A percentile compares a stretch with the other conserved stretches of the same genome.
Conservation (phyloP, 495 filamentous ascomycete species). For the Penicillium alfredii region DNA sequence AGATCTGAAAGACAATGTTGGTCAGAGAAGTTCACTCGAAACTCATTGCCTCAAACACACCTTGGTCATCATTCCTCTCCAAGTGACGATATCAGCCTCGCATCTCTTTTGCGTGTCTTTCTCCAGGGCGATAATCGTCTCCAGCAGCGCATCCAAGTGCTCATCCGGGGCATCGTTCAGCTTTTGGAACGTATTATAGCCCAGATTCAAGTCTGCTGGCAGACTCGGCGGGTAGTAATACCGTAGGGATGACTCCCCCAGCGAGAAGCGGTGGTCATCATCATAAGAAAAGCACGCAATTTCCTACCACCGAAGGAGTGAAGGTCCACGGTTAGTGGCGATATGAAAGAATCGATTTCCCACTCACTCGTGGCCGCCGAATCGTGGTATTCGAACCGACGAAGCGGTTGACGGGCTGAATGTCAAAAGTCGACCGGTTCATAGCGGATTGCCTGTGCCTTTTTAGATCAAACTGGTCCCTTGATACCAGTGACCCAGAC, state of each 20-base stretch:
- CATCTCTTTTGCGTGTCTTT: constrained; percentile 56
- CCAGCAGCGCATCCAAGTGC: constrained; percentile 79
- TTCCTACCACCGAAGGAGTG: no score
- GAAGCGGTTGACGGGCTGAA: constrained; percentile 59
- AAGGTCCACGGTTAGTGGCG: no score
- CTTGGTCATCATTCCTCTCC: constrained; percentile 99
- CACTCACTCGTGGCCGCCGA: constrained; percentile 59
- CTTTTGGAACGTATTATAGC: constrained; percentile 78
- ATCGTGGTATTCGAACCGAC: constrained; percentile 55
- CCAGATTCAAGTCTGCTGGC: constrained; percentile 64
- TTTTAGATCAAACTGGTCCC: no score
- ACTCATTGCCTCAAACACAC: constrained; percentile 33
- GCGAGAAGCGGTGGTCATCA: constrained; percentile 64
- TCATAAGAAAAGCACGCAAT: constrained; percentile 90
- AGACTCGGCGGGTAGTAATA: constrained; percentile 83
- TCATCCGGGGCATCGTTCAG: constrained; percentile 77
- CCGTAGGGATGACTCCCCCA: constrained; percentile 69
- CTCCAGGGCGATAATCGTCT: constrained; percentile 68
- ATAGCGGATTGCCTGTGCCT: no score
- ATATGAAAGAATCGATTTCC: no score
- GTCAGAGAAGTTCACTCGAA: neutral
- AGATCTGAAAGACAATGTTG: no score
- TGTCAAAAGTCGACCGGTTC: constrained; percentile 45
- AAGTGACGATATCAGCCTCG: constrained; percentile 79
- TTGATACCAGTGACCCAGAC: neutral